Evolutionary conservation across 2,329 filamentous ascomycete species (phyloP), one percentile per base, ranked within the genome.

Genomic region (Paecilomyces dactylethromorphus): DNA sequence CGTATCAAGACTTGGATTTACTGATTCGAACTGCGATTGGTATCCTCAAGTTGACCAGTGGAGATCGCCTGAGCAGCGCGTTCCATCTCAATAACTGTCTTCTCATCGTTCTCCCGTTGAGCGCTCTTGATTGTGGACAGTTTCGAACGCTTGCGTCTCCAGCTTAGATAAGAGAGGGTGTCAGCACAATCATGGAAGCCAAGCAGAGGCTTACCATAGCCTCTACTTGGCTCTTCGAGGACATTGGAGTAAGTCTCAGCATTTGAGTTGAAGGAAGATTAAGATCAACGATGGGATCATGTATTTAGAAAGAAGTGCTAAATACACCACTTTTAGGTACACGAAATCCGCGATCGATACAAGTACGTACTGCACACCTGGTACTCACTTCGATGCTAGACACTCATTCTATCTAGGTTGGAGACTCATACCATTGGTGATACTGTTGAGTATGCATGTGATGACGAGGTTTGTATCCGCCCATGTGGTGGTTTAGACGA

Each of bases 191-290:
- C 22, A 68, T 69, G 64, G 60, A 62, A 2, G 35, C 55, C 2
- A 63, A 57, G 12, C 62, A 66, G 45, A 63, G 63, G 2, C 33
- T 72, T 52, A 70, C 65, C 0, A 51, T 74, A 26, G 71, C 68
- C 1, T 73, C 71, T 0, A 70, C 68, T 50, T 74, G 70, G 68
- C 66, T 60, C 0, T 72, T 75, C 32, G 70, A 73, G 35, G 61
- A 62, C 8, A 66, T 69, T 18, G 70, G 64, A 13, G 71, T 74
- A 64, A 60, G 67, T 59, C 7, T 31, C 39, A 12, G 11, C 54
- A 39, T 45, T 35, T 18, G 53, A 51, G 51, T 45, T 39, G 13
- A 15, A 56, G 52, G 55, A 54, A 24, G 8, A 15, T 15, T 3
- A 50, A 45, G 13, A 12, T 13, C 22, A 15, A 22, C 5, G 22